phyloP scores from a whole-genome alignment of 1,139 yeast genomes.

The Blastobotrys aristatus region DNA sequence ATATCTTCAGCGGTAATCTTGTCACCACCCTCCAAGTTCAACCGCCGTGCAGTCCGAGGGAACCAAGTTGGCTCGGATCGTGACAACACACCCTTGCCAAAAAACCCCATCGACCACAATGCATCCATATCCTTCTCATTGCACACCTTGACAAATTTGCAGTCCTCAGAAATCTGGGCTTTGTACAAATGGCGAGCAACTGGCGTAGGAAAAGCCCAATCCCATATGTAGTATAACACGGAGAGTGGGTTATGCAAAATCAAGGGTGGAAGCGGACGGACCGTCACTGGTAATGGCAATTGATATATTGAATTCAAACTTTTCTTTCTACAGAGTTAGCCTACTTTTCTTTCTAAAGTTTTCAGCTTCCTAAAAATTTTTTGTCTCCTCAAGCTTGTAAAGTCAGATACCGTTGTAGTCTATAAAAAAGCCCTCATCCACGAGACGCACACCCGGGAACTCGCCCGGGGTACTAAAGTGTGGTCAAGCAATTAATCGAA shows the following conservation, averaged over 20 bases:
- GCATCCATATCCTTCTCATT: conserved; percentile 46
- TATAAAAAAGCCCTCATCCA: conserved; percentile 38
- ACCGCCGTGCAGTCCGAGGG: conserved; percentile 54
- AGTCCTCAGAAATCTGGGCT: conserved; percentile 38
- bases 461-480: conserved; percentile 15
- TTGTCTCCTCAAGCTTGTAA: not conserved
- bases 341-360: not conserved
- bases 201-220: conserved; percentile 28
- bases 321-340: conserved; percentile 9
- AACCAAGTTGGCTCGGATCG: conserved; percentile 93
- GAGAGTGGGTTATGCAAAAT: conserved; percentile 37
- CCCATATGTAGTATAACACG: conserved; percentile 30
- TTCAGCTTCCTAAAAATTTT: not conserved
- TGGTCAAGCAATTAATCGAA: conserved; percentile 12
- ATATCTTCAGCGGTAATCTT: conserved; percentile 58
- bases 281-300: conserved; percentile 45
- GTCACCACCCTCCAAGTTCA: conserved; percentile 39
- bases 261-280: conserved; percentile 37
- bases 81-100: conserved; percentile 86
- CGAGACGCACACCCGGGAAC: conserved; percentile 11
- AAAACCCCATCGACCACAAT: conserved; percentile 84
- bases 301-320: conserved; percentile 38
- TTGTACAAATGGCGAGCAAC: conserved; percentile 28
- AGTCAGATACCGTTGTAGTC: conserved; percentile 99
- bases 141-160: conserved; percentile 38